phyloP scores from a whole-genome alignment of 495 filamentous ascomycete genomes.

The Penicillium coffeae region DNA sequence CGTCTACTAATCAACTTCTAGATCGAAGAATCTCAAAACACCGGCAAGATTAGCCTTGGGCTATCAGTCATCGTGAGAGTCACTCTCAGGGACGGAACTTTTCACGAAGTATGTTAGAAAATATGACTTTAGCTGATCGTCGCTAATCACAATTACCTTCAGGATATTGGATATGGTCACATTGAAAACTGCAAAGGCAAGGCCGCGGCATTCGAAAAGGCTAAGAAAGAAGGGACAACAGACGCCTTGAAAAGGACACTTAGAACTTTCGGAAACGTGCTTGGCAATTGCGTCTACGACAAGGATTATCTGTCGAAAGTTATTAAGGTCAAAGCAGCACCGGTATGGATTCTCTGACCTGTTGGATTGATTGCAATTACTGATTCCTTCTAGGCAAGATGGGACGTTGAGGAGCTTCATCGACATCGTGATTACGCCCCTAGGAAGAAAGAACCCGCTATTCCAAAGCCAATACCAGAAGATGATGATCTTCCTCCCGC shows the following conservation, averaged over 20 bases:
- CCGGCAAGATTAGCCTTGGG: constrained; percentile 72
- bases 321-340: constrained; percentile 69
- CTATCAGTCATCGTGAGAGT: constrained; percentile 86
- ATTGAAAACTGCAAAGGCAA: constrained; percentile 95
- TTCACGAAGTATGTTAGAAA: constrained; percentile 66
- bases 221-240: constrained; percentile 96
- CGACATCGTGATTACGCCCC: constrained; percentile 72
- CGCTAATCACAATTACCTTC: neutral
- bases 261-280: constrained; percentile 89
- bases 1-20: constrained; percentile 13
- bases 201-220: constrained; percentile 91
- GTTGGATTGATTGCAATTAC: neutral
- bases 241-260: constrained; percentile 88
- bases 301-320: constrained; percentile 86
- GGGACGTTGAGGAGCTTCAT: constrained; percentile 72
- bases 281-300: constrained; percentile 97
- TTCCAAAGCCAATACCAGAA: constrained; percentile 32
- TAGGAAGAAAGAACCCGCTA: constrained; percentile 53
- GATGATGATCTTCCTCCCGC: constrained; percentile 38
- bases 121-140: neutral
- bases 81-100: constrained; percentile 86
- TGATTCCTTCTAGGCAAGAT: constrained; percentile 49
- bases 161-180: constrained; percentile 92
- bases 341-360: constrained; percentile 33
- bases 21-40: constrained; percentile 60